Evolutionary conservation across 2,329 filamentous ascomycete genomes (phyloP), one percentile per base, ranked within the genome.

Genomic region (Fusarium illudens): DNA sequence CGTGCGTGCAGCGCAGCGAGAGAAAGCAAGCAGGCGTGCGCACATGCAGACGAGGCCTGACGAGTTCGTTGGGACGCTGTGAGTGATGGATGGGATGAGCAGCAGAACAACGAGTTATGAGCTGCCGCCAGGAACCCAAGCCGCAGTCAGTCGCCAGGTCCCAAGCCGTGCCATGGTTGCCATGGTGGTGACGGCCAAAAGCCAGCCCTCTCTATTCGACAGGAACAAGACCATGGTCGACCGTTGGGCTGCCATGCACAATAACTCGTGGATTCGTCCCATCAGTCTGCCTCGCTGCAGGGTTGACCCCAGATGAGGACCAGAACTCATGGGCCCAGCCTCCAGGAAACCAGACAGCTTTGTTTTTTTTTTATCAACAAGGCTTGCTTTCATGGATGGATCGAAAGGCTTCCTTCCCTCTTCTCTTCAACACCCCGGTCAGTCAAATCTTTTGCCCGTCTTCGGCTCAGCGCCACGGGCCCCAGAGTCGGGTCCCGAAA

Each of bases 1-100:
- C 44, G 49, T 65, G 63, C 60, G 64, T 17, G n/a, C n/a, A n/a
- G n/a, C n/a, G n/a, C n/a, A n/a, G n/a, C n/a, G n/a, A n/a, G n/a
- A n/a, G n/a, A n/a, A n/a, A n/a, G n/a, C n/a, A n/a, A n/a, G n/a
- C n/a, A n/a, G n/a, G n/a, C n/a, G n/a, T n/a, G n/a, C 44, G 60
- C 46, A 62, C 33, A 51, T 64, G 54, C 65, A 67, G 63, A 65
- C 60, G 65, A 67, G 64, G 64, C 64, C 64, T 61, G 64, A 64
- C 64, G 60, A 51, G 65, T 67, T 67, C 64, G 52, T 61, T 57
- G 55, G 44, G 55, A 67, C 58, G 58, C 49, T 57, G 58, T 67
- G 19, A 39, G 64, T 53, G 60, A 60, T 44, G 39, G 6, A 44
- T 44, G 39, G 39, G 39, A 44, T 20, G 39, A 44, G 39, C 22